These are phyloP conservation scores for Sporopachydermia quercuum DNA, from an alignment of 805 yeast genomes.

Conservation along the genomic window DNA sequence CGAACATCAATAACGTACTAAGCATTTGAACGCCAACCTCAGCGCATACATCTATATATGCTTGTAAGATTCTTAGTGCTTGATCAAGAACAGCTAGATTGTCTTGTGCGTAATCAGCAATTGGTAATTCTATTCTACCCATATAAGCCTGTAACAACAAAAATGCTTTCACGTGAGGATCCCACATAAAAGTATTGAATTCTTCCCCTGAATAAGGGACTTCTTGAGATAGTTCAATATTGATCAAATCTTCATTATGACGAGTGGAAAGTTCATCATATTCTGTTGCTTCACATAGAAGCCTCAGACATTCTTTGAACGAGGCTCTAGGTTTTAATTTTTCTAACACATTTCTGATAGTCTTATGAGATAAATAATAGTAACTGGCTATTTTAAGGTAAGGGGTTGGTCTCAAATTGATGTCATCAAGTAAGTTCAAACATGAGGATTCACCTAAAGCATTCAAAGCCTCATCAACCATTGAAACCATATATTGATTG, in stretches of 20 bases:
- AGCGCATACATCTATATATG: slow-evolving; percentile 78
- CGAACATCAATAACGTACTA: slow-evolving; percentile 41
- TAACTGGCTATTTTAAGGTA: slow-evolving; percentile 76
- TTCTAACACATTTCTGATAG: slow-evolving; percentile 54
- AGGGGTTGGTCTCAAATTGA: slow-evolving; percentile 50
- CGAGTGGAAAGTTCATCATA: slow-evolving; percentile 82
- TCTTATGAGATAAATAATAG: slow-evolving; percentile 84
- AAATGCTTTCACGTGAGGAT: slow-evolving; percentile 72
- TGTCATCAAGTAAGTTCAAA: slow-evolving; percentile 24
- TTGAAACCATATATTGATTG: slow-evolving; percentile 38
- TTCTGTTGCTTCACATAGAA: slow-evolving; percentile 55
- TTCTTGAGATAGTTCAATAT: slow-evolving; percentile 66
- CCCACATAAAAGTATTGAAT: slow-evolving; percentile 46
- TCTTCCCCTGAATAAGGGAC: slow-evolving; percentile 41
- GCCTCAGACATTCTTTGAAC: slow-evolving; percentile 48
- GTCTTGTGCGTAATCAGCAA: slow-evolving; percentile 91
- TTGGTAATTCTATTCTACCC: slow-evolving; percentile 65
- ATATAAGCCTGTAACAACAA: slow-evolving; percentile 60
- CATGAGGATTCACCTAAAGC: slow-evolving; percentile 64
- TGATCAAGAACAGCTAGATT: slow-evolving; percentile 89
- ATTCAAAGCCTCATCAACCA: slow-evolving; percentile 55
- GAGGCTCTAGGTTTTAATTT: slow-evolving; percentile 30
- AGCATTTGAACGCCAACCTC: slow-evolving; percentile 72
- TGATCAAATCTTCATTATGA: slow-evolving; percentile 82
- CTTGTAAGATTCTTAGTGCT: slow-evolving; percentile 84